Conservation (phyloP, 495 filamentous ascomycete species). For the Acidomyces sp. region DNA sequence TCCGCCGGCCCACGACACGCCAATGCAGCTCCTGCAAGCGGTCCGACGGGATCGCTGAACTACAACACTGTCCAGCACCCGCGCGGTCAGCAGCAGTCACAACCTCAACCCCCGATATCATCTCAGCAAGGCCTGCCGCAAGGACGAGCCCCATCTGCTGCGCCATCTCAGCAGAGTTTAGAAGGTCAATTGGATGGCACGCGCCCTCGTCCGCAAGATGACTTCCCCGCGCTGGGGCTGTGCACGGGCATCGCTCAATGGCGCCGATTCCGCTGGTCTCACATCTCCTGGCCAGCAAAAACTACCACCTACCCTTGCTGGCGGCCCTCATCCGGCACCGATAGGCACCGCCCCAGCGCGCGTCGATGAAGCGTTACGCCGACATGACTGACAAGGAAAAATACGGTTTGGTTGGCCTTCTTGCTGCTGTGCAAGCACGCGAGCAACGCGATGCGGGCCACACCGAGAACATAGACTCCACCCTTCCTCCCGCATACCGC, state of each 20-base stretch:
- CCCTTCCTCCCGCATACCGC: conserved; percentile 38
- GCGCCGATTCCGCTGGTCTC: conserved; percentile 23
- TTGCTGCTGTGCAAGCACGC: conserved; percentile 31
- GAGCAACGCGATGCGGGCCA: conserved; percentile 7
- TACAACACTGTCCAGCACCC: conserved; percentile 12
- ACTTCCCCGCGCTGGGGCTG: conserved; percentile 75
- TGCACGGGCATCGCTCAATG: no score
- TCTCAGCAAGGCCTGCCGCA: conserved; percentile 10
- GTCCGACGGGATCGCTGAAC: no score
- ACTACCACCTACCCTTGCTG: conserved; percentile 9
- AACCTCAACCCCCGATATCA: not conserved
- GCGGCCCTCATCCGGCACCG: conserved; percentile 14
- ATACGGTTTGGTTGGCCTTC: conserved; percentile 67
- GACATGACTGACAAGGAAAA: conserved; percentile 70
- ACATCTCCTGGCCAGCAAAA: conserved; percentile 5
- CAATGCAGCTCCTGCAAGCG: conserved; percentile 7
- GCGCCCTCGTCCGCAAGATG: conserved; percentile 36
- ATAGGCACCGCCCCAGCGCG: conserved; percentile 12
- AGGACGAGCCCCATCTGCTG: conserved; percentile 14
- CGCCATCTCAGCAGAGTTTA: conserved; percentile 15
- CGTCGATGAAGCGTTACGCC: conserved; percentile 40
- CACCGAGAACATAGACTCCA: conserved; percentile 11
- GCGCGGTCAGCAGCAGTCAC: not conserved
- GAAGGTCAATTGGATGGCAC: conserved; percentile 17
- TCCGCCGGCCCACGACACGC: conserved; percentile 17